These are phyloP conservation scores for Trypanosoma melophagium DNA, from an alignment of 208 protist species.

Conservation along the genomic window DNA sequence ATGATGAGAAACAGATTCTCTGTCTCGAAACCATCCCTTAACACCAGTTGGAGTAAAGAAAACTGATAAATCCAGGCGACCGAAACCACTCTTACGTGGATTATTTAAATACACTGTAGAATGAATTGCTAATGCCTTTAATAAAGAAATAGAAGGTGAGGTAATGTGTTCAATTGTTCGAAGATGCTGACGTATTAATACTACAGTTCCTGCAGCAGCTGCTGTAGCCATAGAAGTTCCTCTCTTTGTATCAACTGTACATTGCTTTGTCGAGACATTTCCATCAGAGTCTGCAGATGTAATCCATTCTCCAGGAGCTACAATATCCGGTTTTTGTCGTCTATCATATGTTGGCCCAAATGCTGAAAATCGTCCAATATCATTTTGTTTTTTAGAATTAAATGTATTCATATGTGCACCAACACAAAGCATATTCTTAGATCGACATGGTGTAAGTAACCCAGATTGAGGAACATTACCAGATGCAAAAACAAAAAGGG, in stretches of 20 bases:
- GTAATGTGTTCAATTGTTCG: slow-evolving; percentile 33
- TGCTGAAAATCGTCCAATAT: slow-evolving; percentile 51
- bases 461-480: slow-evolving; percentile 53
- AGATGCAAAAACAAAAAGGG: slow-evolving; percentile 73
- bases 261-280: slow-evolving; percentile 26
- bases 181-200: slow-evolving; percentile 88
- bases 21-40: slow-evolving; percentile 46
- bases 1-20: slow-evolving; percentile 33
- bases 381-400: slow-evolving; percentile 18
- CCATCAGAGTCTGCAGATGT: slow-evolving; percentile 39
- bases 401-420: slow-evolving; percentile 65
- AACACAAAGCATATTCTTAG: slow-evolving; percentile 89
- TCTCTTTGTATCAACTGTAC: slow-evolving; percentile 31
- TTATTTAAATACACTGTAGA: slow-evolving; percentile 36
- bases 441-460: slow-evolving; percentile 50
- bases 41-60: slow-evolving; percentile 35
- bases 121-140: slow-evolving; percentile 58
- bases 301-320: slow-evolving; percentile 63
- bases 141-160: slow-evolving; percentile 55
- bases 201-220: slow-evolving; percentile 60
- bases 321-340: slow-evolving; percentile 83
- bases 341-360: slow-evolving; percentile 79
- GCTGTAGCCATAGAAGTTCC: slow-evolving; percentile 94
- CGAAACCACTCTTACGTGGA: slow-evolving; percentile 36
- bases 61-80: slow-evolving; percentile 68